Percentiles rank a stretch among this genome's conserved stretches.
phyloP scores from a whole-genome alignment of 768 basidiomycete genomes.

The Lactarius trivialis region DNA sequence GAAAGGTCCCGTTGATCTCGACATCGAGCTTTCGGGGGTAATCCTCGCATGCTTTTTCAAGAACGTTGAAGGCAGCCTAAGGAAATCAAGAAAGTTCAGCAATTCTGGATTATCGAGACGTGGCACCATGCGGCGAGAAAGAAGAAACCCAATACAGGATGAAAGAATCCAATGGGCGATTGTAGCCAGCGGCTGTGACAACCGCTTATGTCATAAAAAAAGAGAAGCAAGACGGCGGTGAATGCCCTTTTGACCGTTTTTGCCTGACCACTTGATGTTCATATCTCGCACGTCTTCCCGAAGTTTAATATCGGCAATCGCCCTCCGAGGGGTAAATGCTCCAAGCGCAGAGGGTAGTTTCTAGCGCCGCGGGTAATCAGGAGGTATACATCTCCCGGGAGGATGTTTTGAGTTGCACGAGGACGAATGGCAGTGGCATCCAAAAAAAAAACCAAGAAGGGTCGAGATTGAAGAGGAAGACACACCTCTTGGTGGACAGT shows the following conservation, averaged over 20 bases:
- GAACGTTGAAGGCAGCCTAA: constrained; percentile 87
- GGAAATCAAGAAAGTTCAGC: constrained; percentile 11
- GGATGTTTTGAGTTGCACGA: not conserved
- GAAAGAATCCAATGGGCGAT: not conserved
- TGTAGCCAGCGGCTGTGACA: not conserved
- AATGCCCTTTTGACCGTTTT: not conserved
- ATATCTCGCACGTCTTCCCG: not conserved
- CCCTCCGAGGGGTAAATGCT: not conserved
- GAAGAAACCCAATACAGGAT: not conserved
- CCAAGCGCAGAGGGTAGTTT: not conserved
- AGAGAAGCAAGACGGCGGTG: constrained; percentile 1
- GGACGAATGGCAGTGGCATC: not conserved
- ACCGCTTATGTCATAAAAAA: not conserved
- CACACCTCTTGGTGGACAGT: constrained; percentile 80
- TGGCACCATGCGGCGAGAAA: not conserved
- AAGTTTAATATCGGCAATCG: not conserved
- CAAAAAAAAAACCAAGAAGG: not conserved
- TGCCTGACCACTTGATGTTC: not conserved
- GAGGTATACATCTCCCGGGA: not conserved
- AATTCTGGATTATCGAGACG: not conserved
- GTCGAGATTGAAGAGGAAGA: not conserved
- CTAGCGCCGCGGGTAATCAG: not conserved
- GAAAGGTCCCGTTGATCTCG: constrained; percentile 86
- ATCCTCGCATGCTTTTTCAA: constrained; percentile 96
- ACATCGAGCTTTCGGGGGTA: constrained; percentile 93